Percentiles rank a stretch among this genome's conserved stretches.
These are phyloP conservation scores for Thermothelomyces thermophilus DNA, from an alignment of 2,329 filamentous ascomycete genomes.

Conservation along the genomic window DNA sequence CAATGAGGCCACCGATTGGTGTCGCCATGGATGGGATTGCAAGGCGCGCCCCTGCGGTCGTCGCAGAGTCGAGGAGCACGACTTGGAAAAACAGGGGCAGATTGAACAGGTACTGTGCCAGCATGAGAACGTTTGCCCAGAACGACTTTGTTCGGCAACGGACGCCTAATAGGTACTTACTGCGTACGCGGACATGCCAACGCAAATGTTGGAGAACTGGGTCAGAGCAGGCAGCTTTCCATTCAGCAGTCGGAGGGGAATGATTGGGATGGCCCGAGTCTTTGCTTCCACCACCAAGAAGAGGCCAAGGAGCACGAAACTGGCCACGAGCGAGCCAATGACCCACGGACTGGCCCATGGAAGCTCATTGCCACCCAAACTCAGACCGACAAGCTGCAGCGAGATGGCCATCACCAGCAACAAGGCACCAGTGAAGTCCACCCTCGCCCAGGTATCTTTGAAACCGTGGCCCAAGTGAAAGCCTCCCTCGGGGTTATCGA, in stretches of 20 bases:
- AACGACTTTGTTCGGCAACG: neutral
- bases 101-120: constrained; percentile 55
- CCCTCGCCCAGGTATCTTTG: constrained; percentile 42
- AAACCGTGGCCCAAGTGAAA: constrained; percentile 27
- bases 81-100: constrained; percentile 65
- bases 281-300: constrained; percentile 45
- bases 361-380: constrained; percentile 49
- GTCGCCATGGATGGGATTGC: constrained; percentile 56
- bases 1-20: constrained; percentile 49
- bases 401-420: constrained; percentile 54
- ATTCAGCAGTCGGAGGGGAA: constrained; percentile 48
- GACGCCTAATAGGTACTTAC: constrained; percentile 34
- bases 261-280: constrained; percentile 45
- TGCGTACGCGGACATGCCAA: constrained; percentile 56
- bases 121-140: neutral
- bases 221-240: constrained; percentile 48
- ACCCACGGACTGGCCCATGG: constrained; percentile 47
- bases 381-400: constrained; percentile 48
- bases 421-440: constrained; percentile 53
- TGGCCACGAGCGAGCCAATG: constrained; percentile 38
- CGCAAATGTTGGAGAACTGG: constrained; percentile 53
- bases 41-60: constrained; percentile 57
- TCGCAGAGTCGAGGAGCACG: constrained; percentile 56
- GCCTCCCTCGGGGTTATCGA: constrained; percentile 38
- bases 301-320: constrained; percentile 35